Conservation (phyloP, 2,329 filamentous ascomycete species). For the Shiraia sp. region DNA sequence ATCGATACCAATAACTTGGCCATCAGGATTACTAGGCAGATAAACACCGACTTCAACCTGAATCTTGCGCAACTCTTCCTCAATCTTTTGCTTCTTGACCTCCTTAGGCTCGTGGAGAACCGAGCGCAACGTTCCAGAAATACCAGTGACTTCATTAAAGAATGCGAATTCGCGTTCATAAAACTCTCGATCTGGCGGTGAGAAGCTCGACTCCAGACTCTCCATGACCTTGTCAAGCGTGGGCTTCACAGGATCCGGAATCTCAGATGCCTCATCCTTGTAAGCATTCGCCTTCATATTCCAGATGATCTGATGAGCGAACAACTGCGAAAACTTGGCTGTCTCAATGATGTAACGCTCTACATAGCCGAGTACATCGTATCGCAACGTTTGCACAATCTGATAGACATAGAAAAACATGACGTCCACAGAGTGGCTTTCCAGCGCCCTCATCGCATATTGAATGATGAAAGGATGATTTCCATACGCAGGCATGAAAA, state of each 20-base stretch:
- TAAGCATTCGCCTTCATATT: conserved; percentile 99
- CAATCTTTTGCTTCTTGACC: conserved; percentile 98
- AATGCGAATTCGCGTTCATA: conserved; percentile 97
- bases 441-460: conserved; percentile 92
- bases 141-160: conserved; percentile 93
- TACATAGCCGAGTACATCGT: conserved; percentile 91
- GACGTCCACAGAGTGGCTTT: conserved; percentile 92
- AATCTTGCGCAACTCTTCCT: conserved; percentile 96
- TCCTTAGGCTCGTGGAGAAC: conserved; percentile 90
- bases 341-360: conserved; percentile 97
- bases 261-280: conserved; percentile 90
- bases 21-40: conserved; percentile 93
- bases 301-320: conserved; percentile 99
- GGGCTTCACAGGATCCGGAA: conserved; percentile 91
- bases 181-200: conserved; percentile 75
- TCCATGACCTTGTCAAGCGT: conserved; percentile 88
- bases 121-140: conserved; percentile 94
- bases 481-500: conserved; percentile 87
- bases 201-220: conserved; percentile 82
- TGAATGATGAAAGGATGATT: conserved; percentile 94
- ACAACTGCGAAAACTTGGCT: conserved; percentile 94
- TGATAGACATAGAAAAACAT: conserved; percentile 99
- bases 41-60: conserved; percentile 97
- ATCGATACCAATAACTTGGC: conserved; percentile 96
- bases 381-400: conserved; percentile 92